phyloP scores from a whole-genome alignment of 2,329 filamentous ascomycete species.

The Juglanconis oblonga region DNA sequence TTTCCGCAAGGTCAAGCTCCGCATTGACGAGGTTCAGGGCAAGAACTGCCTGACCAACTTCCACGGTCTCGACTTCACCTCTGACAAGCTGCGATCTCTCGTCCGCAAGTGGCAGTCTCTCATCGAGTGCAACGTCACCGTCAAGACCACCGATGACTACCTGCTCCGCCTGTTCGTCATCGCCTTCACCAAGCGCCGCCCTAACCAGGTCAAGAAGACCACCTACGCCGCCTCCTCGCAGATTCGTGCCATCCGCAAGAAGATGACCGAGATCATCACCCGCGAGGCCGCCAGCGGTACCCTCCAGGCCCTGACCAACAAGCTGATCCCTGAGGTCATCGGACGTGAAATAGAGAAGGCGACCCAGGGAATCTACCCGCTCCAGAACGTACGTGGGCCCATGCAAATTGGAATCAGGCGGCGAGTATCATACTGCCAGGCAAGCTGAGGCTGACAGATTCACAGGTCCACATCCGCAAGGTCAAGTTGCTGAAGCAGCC shows the following conservation, averaged over 20 bases:
- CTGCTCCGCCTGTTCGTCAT: constrained; percentile 98
- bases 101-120: constrained; percentile 99
- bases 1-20: constrained; percentile 99
- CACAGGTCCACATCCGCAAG: constrained; percentile 98
- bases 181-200: constrained; percentile 97
- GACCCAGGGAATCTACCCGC: constrained; percentile 98
- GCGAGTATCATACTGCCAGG: neutral
- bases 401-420: neutral
- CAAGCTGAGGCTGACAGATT: constrained; percentile 17
- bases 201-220: constrained; percentile 99
- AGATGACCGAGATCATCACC: constrained; percentile 99
- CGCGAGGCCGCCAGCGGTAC: constrained; percentile 94
- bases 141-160: constrained; percentile 99
- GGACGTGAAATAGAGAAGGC: constrained; percentile 99
- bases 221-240: constrained; percentile 97
- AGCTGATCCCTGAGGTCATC: constrained; percentile 99
- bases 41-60: constrained; percentile 99
- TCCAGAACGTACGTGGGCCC: constrained; percentile 78
- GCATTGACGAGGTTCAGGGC: constrained; percentile 98
- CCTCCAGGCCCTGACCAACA: constrained; percentile 92
- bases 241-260: constrained; percentile 96
- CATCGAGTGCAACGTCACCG: constrained; percentile 98
- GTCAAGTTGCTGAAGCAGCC: constrained; percentile 98
- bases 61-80: constrained; percentile 99
- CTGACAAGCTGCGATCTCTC: constrained; percentile 98